Evolutionary conservation across 2,329 filamentous ascomycete genomes (phyloP).

Genomic region (Thermothelomyces thermophilus): DNA sequence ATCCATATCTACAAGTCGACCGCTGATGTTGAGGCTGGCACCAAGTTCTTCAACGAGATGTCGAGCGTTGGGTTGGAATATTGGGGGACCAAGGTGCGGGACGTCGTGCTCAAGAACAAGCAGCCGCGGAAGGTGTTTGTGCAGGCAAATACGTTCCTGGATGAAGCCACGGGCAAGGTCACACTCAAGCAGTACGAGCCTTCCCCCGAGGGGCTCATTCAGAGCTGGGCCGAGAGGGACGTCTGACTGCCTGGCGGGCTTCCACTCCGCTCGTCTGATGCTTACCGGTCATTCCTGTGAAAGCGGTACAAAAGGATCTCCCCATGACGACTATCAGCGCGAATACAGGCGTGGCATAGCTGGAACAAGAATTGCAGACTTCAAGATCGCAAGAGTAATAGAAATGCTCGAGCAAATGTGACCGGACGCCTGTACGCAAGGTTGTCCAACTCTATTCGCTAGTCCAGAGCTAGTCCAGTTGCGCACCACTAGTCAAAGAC

Average conservation of each 20-base stretch:
- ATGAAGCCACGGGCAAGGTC: conserved; percentile 62
- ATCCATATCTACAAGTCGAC: conserved; percentile 89
- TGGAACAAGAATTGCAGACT: too few species aligned
- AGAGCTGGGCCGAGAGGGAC: conserved; percentile 67
- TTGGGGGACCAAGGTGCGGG: conserved; percentile 74
- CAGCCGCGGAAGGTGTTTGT: conserved; percentile 88
- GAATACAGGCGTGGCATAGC: too few species aligned
- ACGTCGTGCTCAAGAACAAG: conserved; percentile 68
- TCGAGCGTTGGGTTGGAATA: conserved; percentile 75
- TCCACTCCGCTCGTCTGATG: neutral
- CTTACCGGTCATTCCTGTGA: neutral
- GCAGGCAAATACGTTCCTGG: conserved; percentile 79
- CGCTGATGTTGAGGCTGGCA: conserved; percentile 73
- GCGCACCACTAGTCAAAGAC: too few species aligned
- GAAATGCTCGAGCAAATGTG: neutral
- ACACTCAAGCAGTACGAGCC: conserved; percentile 81
- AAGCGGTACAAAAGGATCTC: too few species aligned
- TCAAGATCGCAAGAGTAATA: neutral
- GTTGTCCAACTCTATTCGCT: too few species aligned
- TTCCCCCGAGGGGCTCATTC: conserved; percentile 70
- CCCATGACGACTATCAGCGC: too few species aligned
- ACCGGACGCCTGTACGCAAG: too few species aligned
- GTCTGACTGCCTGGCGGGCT: conserved; percentile 29
- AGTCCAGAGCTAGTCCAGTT: too few species aligned
- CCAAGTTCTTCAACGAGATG: conserved; percentile 74